phyloP scores from a whole-genome alignment of 306 rosid genomes.

The Inga leiocalycina region DNA sequence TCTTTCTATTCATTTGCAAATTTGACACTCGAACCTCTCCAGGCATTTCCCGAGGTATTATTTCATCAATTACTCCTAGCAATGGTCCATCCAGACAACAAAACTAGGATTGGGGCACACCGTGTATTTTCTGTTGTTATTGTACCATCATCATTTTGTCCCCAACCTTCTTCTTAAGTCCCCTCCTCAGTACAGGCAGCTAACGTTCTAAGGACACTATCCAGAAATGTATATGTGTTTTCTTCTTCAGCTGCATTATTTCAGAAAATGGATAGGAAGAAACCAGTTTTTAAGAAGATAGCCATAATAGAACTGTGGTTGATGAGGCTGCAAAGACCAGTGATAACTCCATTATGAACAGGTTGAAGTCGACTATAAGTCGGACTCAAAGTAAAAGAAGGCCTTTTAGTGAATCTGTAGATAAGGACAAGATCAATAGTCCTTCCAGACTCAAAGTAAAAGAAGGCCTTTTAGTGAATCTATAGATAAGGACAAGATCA shows the following conservation, averaged over 20 bases:
- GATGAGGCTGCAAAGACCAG: conserved; percentile 35
- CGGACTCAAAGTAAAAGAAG: conserved; percentile 51
- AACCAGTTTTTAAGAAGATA: conserved; percentile 46
- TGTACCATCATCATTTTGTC: conserved; percentile 93
- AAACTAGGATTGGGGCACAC: conserved; percentile 94
- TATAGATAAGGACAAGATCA: conserved; percentile 36
- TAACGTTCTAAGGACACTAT: conserved; percentile 60
- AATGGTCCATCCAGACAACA: conserved; percentile 95
- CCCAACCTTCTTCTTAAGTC: conserved; percentile 45
- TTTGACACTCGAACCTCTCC: conserved; percentile 24
- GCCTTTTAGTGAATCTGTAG: no score
- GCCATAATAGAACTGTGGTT: conserved; percentile 25
- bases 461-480: conserved; percentile 41
- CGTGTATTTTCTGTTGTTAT: conserved; percentile 92
- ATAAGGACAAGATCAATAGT: no score
- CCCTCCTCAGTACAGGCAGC: conserved; percentile 41
- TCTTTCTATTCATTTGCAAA: conserved; percentile 27
- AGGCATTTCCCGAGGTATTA: conserved; percentile 53
- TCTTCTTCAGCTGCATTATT: conserved; percentile 95
- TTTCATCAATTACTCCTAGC: conserved; percentile 90
- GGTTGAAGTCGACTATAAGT: conserved; percentile 67
- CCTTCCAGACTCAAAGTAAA: no score
- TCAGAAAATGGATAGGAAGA: conserved; percentile 76
- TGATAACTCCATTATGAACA: conserved; percentile 53
- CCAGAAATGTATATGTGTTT: conserved; percentile 59